Percentiles rank a stretch among this genome's conserved stretches.
These are phyloP conservation scores for Globisporangium viniferum DNA, from an alignment of 352 stramenopile genomes.

Conservation along the genomic window DNA sequence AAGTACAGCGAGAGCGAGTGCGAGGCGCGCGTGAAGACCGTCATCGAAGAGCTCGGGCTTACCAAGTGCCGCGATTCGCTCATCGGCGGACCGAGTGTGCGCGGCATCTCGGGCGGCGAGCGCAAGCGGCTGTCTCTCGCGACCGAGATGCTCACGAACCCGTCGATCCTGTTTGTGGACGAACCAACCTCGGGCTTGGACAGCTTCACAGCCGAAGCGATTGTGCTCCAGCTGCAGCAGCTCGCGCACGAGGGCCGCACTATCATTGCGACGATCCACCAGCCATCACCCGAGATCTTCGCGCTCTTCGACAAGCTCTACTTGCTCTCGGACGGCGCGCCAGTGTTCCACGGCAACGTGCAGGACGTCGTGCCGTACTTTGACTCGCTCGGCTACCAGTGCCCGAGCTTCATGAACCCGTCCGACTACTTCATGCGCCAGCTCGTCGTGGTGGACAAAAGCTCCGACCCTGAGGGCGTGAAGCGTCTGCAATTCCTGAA, in stretches of 20 bases:
- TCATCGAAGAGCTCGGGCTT: constrained; percentile 61
- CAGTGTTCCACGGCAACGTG: constrained; percentile 58
- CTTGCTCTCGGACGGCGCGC: constrained; percentile 43
- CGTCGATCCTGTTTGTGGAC: constrained; percentile 82
- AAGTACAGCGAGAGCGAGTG: constrained; percentile 41
- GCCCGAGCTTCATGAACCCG: constrained; percentile 55
- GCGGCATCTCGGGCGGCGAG: constrained; percentile 64
- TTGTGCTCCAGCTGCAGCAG: constrained; percentile 54
- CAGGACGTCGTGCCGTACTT: constrained; percentile 56
- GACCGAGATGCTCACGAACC: constrained; percentile 75
- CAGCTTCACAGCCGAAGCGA: constrained; percentile 48
- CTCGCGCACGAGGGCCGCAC: constrained; percentile 82
- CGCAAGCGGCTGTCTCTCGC: constrained; percentile 77
- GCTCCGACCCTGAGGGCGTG: constrained; percentile 24
- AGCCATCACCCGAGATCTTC: constrained; percentile 70
- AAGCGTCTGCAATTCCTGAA: constrained; percentile 30
- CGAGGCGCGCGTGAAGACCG: no score
- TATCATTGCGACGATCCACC: constrained; percentile 89
- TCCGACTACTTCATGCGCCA: constrained; percentile 67
- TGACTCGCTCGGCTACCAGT: constrained; percentile 41
- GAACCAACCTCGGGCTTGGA: constrained; percentile 75
- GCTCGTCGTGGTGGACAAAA: constrained; percentile 45
- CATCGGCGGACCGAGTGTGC: constrained; percentile 52
- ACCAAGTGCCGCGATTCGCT: constrained; percentile 47
- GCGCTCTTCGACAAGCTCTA: constrained; percentile 57